These are phyloP conservation scores for Epichloe sp. DNA, from an alignment of 2,329 filamentous ascomycete genomes.

Conservation along the genomic window DNA sequence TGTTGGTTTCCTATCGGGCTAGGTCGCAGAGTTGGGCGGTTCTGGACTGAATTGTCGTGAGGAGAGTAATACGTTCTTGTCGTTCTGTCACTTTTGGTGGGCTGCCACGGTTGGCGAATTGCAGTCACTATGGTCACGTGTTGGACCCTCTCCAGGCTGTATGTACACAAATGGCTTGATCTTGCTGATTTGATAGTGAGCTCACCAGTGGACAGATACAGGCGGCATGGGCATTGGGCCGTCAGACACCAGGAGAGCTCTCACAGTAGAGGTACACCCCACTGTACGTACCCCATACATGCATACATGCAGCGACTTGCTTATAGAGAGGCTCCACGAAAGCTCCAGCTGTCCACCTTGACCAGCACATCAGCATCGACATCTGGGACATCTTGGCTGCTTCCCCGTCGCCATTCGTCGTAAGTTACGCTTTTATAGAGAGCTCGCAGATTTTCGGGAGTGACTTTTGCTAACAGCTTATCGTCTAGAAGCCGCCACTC, in stretches of 20 bases:
- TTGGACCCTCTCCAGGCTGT: constrained; percentile 1
- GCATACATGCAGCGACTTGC: background rate
- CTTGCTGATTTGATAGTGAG: no score
- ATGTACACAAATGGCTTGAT: background rate
- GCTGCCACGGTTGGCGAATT: constrained; percentile 12
- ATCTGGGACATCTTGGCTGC: background rate
- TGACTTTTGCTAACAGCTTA: background rate
- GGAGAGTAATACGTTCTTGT: background rate
- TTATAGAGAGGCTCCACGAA: background rate
- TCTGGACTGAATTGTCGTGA: background rate
- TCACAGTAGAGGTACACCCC: no score
- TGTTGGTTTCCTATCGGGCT: background rate
- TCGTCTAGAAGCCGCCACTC: background rate
- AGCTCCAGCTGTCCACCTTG: constrained; percentile 11
- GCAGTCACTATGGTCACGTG: constrained; percentile 16
- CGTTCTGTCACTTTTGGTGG: constrained; percentile 10
- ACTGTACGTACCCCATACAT: background rate
- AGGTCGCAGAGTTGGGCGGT: background rate
- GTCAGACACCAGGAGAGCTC: no score
- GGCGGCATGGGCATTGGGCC: no score
- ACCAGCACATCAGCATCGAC: constrained; percentile 1
- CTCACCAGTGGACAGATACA: no score
- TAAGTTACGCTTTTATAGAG: background rate
- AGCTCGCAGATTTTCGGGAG: no score
- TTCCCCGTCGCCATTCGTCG: background rate